A percentile compares a stretch with the other conserved stretches of the same genome.
Conservation (phyloP, 495 filamentous ascomycete species). For the Hypomontagnella monticulosa region DNA sequence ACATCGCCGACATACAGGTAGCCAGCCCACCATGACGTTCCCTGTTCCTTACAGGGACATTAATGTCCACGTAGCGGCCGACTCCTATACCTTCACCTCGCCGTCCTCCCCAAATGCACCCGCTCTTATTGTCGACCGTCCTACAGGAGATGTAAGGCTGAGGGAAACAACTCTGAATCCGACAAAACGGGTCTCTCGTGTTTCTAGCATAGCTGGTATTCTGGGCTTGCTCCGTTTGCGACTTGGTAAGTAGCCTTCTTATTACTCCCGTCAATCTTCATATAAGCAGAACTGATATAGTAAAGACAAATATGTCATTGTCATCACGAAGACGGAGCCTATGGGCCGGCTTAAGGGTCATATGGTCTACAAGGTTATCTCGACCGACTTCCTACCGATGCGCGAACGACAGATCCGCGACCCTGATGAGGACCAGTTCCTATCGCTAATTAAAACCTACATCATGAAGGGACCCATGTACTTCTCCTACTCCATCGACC, state of each 20-base stretch:
- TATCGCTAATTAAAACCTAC: constrained; percentile 77
- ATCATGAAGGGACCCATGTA: constrained; percentile 91
- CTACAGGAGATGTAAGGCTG: constrained; percentile 89
- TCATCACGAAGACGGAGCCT: constrained; percentile 93
- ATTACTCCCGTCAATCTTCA: background rate
- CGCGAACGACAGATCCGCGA: constrained; percentile 92
- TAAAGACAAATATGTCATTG: constrained; percentile 93
- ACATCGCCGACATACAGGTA: constrained; percentile 16
- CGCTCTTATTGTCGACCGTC: constrained; percentile 86
- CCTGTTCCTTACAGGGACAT: constrained; percentile 97
- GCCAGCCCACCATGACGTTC: constrained; percentile 60
- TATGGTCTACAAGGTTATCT: constrained; percentile 89
- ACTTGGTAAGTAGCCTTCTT: constrained; percentile 69
- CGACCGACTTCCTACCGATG: constrained; percentile 92
- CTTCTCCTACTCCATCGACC: constrained; percentile 94
- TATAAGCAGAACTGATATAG: constrained; percentile 24
- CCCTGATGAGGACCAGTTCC: constrained; percentile 89
- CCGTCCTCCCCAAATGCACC: constrained; percentile 90
- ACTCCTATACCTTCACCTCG: constrained; percentile 95
- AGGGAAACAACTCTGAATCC: constrained; percentile 78
- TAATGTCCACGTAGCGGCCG: constrained; percentile 89
- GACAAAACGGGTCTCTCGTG: constrained; percentile 78
- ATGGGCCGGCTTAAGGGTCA: constrained; percentile 91
- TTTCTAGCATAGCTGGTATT: constrained; percentile 88
- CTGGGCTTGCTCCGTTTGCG: constrained; percentile 89